Percentiles rank a stretch among this genome's conserved stretches.
phyloP scores from a whole-genome alignment of 306 rosid genomes.

The Cicer arietinum region DNA sequence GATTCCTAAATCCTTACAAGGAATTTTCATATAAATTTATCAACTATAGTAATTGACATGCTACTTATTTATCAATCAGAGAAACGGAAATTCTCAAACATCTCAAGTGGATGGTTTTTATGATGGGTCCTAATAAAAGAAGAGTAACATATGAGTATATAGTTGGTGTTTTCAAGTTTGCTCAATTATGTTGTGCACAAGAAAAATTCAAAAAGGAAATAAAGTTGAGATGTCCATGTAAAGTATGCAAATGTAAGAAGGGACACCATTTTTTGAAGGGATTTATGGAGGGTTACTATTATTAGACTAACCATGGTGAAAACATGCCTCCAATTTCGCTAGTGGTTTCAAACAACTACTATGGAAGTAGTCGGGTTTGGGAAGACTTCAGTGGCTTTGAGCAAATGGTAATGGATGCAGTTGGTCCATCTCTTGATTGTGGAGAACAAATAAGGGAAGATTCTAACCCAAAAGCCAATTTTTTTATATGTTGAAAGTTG shows the following conservation, averaged over 20 bases:
- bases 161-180: no score
- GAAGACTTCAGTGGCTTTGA: neutral
- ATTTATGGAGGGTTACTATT: neutral
- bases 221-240: neutral
- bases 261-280: neutral
- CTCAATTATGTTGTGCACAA: no score
- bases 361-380: neutral
- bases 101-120: no score
- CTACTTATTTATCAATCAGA: no score
- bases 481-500: neutral
- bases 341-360: neutral
- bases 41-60: no score
- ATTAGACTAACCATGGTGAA: neutral
- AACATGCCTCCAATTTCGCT: neutral
- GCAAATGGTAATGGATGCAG: neutral
- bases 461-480: neutral
- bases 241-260: neutral
- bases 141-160: no score
- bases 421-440: neutral
- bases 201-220: no score
- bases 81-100: no score
- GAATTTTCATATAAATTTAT: no score
- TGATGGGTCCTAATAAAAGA: no score
- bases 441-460: neutral
- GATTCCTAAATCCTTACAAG: no score